Evolutionary conservation across 2,329 filamentous ascomycete species (phyloP).

Genomic region (Fusarium stilboides): DNA sequence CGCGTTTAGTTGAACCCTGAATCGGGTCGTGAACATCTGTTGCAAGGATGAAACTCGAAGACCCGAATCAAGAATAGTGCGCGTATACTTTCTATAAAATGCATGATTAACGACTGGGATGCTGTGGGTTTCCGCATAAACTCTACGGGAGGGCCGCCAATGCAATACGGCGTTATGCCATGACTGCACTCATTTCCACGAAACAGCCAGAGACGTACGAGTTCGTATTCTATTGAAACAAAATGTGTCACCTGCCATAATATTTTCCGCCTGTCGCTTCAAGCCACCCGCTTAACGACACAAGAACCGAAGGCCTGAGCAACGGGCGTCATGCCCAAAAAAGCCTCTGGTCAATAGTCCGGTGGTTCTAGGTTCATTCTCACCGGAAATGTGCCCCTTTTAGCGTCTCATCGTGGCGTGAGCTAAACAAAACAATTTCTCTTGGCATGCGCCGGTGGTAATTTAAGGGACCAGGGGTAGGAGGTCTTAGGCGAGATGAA

Average conservation of each 20-base stretch:
- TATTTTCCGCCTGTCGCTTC: not conserved
- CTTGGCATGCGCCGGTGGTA: constrained; percentile 35
- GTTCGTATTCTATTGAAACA: not conserved
- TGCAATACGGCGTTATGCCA: constrained; percentile 8
- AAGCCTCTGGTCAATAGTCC: not conserved
- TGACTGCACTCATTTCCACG: constrained; percentile 10
- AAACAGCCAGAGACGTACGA: constrained; percentile 7
- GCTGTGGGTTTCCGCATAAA: constrained; percentile 13
- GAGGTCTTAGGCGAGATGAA: constrained; percentile 43
- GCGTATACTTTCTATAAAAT: constrained; percentile 3
- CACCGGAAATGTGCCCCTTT: constrained; percentile 32
- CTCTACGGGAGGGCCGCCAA: not conserved
- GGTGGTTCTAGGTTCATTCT: constrained; percentile 14
- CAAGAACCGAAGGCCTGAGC: constrained; percentile 3
- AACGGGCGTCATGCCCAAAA: constrained; percentile 33
- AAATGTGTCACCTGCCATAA: not conserved
- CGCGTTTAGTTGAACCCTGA: constrained; percentile 5
- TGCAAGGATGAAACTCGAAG: not conserved
- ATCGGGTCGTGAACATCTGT: not conserved
- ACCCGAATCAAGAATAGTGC: not conserved
- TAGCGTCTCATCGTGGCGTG: constrained; percentile 45
- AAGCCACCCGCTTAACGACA: constrained; percentile 16
- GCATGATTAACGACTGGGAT: constrained; percentile 26
- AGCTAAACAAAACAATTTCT: constrained; percentile 41
- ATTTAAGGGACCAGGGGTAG: constrained; percentile 34